Evolutionary conservation across 2,329 filamentous ascomycete species (phyloP).

Genomic region (Pseudofabraea citricarpa): DNA sequence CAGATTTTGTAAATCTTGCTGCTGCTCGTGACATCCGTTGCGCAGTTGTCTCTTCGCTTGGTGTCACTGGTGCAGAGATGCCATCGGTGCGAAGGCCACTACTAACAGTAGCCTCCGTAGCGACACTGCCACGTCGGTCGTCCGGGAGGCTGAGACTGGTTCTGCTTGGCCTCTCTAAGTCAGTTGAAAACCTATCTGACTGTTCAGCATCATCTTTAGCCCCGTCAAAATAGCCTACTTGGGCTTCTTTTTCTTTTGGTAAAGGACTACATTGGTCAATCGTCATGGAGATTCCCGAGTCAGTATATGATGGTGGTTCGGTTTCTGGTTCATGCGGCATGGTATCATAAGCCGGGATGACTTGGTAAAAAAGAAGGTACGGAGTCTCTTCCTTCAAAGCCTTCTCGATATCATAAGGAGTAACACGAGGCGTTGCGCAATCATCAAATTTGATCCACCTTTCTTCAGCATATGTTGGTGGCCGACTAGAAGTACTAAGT

Average conservation of each 20-base stretch:
- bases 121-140: constrained; percentile 43
- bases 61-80: constrained; percentile 37
- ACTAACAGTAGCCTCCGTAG: constrained; percentile 38
- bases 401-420: constrained; percentile 70
- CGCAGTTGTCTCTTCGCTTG: constrained; percentile 48
- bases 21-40: constrained; percentile 54
- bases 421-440: constrained; percentile 65
- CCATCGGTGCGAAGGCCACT: constrained; percentile 34
- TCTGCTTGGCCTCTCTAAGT: constrained; percentile 41
- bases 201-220: constrained; percentile 33
- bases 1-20: constrained; percentile 43
- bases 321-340: constrained; percentile 37
- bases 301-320: constrained; percentile 55
- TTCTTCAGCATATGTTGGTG: constrained; percentile 63
- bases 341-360: constrained; percentile 74
- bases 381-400: constrained; percentile 83
- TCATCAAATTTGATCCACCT: constrained; percentile 94
- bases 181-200: constrained; percentile 50
- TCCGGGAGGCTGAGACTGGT: constrained; percentile 44
- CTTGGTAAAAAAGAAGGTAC: constrained; percentile 93
- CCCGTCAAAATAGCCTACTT: constrained; percentile 41
- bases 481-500: constrained; percentile 35
- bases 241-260: constrained; percentile 16
- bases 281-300: constrained; percentile 26
- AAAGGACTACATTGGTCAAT: constrained; percentile 5